Evolutionary conservation across 768 basidiomycete genomes (phyloP).

Genomic region (Chlorophyllum brunneum): DNA sequence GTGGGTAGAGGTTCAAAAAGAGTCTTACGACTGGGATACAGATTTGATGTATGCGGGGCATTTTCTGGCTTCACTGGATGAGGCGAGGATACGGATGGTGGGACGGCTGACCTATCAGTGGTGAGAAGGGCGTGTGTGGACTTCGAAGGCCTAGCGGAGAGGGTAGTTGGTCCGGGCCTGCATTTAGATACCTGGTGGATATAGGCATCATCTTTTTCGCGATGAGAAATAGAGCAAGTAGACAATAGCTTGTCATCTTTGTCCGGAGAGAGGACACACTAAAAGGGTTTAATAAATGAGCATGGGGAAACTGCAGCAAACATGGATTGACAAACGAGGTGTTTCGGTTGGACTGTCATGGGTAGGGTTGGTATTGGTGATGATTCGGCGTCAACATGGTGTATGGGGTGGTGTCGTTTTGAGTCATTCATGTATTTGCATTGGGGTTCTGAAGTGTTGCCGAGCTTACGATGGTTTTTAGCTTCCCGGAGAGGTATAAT

Average conservation of each 20-base stretch:
- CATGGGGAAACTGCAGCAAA: background rate
- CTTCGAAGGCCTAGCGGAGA: background rate
- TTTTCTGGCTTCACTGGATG: background rate
- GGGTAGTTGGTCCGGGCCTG: background rate
- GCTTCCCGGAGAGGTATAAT: slow-evolving; percentile 38
- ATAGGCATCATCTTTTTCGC: background rate
- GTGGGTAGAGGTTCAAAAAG: background rate
- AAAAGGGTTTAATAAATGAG: background rate
- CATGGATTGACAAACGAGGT: background rate
- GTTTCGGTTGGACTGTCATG: background rate
- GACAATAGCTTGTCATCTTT: background rate
- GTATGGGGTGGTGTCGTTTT: background rate
- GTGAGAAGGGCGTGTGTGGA: background rate
- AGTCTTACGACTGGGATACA: background rate
- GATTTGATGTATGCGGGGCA: background rate
- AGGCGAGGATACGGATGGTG: background rate
- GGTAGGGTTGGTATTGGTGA: background rate
- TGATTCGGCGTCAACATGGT: background rate
- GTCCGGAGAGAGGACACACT: background rate
- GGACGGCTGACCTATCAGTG: background rate
- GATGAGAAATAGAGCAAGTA: background rate
- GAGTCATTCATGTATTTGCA: background rate
- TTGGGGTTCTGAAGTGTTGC: background rate
- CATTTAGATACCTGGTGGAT: background rate
- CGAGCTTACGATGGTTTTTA: slow-evolving; percentile 14